Evolutionary conservation across 164 flowering plant species (phyloP).

Genomic region (Macadamia integrifolia): DNA sequence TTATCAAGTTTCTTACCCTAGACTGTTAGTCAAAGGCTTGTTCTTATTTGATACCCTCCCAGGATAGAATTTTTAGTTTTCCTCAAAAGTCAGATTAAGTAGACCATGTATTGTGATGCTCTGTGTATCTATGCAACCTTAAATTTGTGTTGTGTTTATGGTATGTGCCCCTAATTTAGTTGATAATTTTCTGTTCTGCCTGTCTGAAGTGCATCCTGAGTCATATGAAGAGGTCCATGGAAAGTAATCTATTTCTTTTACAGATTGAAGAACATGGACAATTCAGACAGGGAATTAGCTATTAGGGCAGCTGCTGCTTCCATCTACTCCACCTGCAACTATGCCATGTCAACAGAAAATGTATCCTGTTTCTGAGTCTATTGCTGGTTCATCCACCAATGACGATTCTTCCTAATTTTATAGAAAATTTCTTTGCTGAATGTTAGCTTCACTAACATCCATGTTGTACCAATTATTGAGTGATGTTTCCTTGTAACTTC

Average conservation of each 20-base stretch:
- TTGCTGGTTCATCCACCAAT: background rate
- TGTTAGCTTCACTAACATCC: background rate
- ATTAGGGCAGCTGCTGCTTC: slow-evolving; percentile 88
- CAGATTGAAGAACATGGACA: slow-evolving; percentile 21
- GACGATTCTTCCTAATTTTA: background rate
- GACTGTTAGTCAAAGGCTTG: background rate
- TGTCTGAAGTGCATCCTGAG: background rate
- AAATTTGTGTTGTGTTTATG: too few species aligned
- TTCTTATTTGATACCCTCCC: background rate
- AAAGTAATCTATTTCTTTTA: background rate
- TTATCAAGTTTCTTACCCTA: too few species aligned
- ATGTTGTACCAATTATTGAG: slow-evolving; percentile 3
- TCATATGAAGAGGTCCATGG: background rate
- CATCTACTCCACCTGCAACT: slow-evolving; percentile 80
- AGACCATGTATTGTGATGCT: background rate
- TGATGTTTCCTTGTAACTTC: slow-evolving; percentile 1
- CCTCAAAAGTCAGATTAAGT: background rate
- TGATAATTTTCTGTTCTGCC: background rate
- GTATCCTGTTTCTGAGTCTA: slow-evolving; percentile 35
- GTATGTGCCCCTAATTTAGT: too few species aligned
- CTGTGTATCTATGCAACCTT: background rate
- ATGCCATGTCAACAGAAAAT: slow-evolving; percentile 41
- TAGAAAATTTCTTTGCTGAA: background rate
- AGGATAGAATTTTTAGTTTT: background rate
- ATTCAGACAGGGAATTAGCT: slow-evolving; percentile 50